Percentiles rank a stretch among this genome's conserved stretches.
phyloP scores from a whole-genome alignment of 192 early-diverging fungal genomes.

The Chytriomyces hyalinus region DNA sequence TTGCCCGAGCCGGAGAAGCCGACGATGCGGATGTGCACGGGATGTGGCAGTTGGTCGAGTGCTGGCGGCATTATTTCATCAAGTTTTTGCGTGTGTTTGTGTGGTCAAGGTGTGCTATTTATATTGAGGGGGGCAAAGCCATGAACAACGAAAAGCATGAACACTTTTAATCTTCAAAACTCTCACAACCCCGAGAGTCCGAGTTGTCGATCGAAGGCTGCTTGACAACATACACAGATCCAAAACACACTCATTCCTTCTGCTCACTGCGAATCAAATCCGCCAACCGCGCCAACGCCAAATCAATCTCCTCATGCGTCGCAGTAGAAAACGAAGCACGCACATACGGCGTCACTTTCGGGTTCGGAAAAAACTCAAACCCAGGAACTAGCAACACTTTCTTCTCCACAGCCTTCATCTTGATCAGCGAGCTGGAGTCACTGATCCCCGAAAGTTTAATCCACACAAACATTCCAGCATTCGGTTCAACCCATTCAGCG shows the following conservation, averaged over 20 bases:
- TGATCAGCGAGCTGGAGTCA: slow-evolving; percentile 54
- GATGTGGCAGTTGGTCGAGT: slow-evolving; percentile 6
- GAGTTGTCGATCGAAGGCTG: too few relatives aligned
- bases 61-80: too few relatives aligned
- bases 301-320: slow-evolving; percentile 52
- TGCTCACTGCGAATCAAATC: slow-evolving; percentile 45
- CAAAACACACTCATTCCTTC: not conserved
- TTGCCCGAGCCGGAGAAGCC: slow-evolving; percentile 35
- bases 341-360: slow-evolving; percentile 52
- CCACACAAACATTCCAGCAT: slow-evolving; percentile 92
- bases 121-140: too few relatives aligned
- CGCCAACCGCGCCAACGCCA: slow-evolving; percentile 47
- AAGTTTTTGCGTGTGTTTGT: not conserved
- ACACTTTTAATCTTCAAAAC: not conserved
- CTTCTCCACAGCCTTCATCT: slow-evolving; percentile 56
- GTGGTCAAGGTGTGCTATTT: too few relatives aligned
- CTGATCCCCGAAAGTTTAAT: slow-evolving; percentile 52
- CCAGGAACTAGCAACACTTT: slow-evolving; percentile 65
- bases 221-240: too few relatives aligned
- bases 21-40: slow-evolving; percentile 36
- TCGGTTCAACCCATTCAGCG: slow-evolving; percentile 56
- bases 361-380: slow-evolving; percentile 62
- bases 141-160: not conserved
- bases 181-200: not conserved
- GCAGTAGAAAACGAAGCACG: slow-evolving; percentile 56